These are phyloP conservation scores for Haplographium delicatum DNA, from an alignment of 495 filamentous ascomycete genomes.

Conservation along the genomic window DNA sequence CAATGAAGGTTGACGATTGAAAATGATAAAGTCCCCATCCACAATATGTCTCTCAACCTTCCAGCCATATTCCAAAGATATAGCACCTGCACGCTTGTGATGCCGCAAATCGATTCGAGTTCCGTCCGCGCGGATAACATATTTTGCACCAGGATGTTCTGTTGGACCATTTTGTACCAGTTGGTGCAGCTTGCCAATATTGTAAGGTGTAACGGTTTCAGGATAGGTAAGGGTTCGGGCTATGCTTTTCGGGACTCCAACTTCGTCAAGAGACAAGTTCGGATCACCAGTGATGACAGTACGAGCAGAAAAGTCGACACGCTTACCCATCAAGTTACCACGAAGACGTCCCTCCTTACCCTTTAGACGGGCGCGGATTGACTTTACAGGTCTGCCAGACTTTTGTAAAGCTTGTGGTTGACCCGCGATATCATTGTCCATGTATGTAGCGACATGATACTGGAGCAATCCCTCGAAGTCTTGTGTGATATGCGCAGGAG, in stretches of 20 bases:
- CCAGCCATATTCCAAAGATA: slow-evolving; percentile 91
- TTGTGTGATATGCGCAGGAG: slow-evolving; percentile 77
- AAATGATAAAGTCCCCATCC: slow-evolving; percentile 95
- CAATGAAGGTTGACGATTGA: slow-evolving; percentile 97
- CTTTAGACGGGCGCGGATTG: slow-evolving; percentile 92
- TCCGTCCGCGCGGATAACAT: slow-evolving; percentile 87
- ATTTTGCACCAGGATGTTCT: slow-evolving; percentile 90
- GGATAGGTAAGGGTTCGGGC: slow-evolving; percentile 90
- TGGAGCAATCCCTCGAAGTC: slow-evolving; percentile 93
- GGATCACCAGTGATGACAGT: slow-evolving; percentile 99
- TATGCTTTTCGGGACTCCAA: slow-evolving; percentile 87
- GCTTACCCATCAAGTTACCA: slow-evolving; percentile 99
- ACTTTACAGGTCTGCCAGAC: slow-evolving; percentile 91
- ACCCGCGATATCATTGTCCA: slow-evolving; percentile 98
- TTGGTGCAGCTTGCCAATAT: slow-evolving; percentile 84
- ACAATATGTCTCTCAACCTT: slow-evolving; percentile 95
- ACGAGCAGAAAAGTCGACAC: slow-evolving; percentile 98
- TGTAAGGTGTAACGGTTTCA: slow-evolving; percentile 96
- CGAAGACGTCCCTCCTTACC: slow-evolving; percentile 96
- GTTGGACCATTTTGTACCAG: slow-evolving; percentile 91
- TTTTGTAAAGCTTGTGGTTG: slow-evolving; percentile 95
- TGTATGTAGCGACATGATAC: slow-evolving; percentile 97
- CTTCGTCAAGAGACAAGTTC: slow-evolving; percentile 91
- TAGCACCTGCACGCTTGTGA: slow-evolving; percentile 75
- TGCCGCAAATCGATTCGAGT: slow-evolving; percentile 91